These are phyloP conservation scores for Lophiostoma macrostomum DNA, from an alignment of 495 filamentous ascomycete species.

Conservation along the genomic window DNA sequence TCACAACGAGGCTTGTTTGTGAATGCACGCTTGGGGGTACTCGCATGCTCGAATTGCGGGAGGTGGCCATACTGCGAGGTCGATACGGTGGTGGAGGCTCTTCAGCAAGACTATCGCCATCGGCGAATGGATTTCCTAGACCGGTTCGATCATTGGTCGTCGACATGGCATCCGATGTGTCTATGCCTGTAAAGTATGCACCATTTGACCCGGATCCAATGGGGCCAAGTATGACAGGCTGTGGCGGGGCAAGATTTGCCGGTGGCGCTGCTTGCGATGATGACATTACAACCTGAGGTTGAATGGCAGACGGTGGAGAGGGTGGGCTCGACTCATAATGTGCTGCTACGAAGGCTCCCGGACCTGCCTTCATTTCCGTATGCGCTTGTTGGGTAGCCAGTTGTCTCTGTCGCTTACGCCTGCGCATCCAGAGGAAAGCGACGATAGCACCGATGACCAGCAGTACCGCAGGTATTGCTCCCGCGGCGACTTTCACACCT, in stretches of 20 bases:
- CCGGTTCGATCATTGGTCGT: slow-evolving; percentile 19
- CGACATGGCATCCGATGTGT: slow-evolving; percentile 30
- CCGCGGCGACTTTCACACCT: slow-evolving; percentile 6
- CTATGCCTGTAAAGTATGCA: slow-evolving; percentile 31
- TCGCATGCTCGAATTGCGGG: slow-evolving; percentile 25
- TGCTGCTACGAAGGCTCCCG: neutral
- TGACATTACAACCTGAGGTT: slow-evolving; percentile 8
- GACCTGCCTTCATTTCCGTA: slow-evolving; percentile 18
- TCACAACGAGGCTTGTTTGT: slow-evolving; percentile 14
- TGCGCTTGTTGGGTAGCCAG: neutral
- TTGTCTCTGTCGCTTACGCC: slow-evolving; percentile 20
- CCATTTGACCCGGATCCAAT: slow-evolving; percentile 20
- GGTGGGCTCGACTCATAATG: too few relatives aligned
- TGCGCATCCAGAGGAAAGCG: slow-evolving; percentile 28
- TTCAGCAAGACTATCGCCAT: slow-evolving; percentile 14
- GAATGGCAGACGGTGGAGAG: neutral
- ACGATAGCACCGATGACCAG: slow-evolving; percentile 15
- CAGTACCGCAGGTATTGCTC: slow-evolving; percentile 6
- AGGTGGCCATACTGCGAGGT: slow-evolving; percentile 23
- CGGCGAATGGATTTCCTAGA: slow-evolving; percentile 28
- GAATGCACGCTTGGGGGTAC: slow-evolving; percentile 12
- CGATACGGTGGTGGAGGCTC: slow-evolving; percentile 33
- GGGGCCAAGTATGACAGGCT: slow-evolving; percentile 29
- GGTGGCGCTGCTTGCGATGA: neutral
- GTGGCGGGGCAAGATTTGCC: slow-evolving; percentile 4